Percentiles rank a stretch among this genome's conserved stretches.
phyloP scores from a whole-genome alignment of 805 yeast genomes.

The Barnettozyma sucrosica region DNA sequence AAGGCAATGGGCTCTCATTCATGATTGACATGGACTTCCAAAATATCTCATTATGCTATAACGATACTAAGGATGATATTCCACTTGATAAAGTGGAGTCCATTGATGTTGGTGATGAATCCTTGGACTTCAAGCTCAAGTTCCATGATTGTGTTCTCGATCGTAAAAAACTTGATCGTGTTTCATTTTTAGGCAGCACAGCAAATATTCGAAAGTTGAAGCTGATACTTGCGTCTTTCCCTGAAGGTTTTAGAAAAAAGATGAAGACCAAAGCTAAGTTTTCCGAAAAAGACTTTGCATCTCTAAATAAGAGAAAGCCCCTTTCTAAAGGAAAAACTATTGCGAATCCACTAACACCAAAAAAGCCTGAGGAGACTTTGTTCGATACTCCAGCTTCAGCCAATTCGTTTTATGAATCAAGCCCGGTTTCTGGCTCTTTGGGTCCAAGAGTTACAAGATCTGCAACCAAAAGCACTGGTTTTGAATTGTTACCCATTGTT shows the following conservation, averaged over 20 bases:
- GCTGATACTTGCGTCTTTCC: neutral
- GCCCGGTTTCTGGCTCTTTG: neutral
- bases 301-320: neutral
- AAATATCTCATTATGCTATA: neutral
- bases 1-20: neutral
- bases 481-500: neutral
- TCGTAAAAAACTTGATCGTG: neutral
- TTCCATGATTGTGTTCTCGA: neutral
- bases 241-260: neutral
- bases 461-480: neutral
- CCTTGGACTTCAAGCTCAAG: neutral
- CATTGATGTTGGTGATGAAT: neutral
- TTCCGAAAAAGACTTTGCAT: neutral
- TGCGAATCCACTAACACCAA: neutral
- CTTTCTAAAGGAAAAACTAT: neutral
- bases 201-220: neutral
- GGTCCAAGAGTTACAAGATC: constrained; percentile 1
- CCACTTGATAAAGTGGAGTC: neutral
- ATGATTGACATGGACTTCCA: neutral
- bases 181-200: neutral
- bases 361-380: neutral
- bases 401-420: neutral
- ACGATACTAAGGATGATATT: neutral
- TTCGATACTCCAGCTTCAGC: neutral
- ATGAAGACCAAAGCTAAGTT: neutral